phyloP scores from a whole-genome alignment of 2,329 filamentous ascomycete species.

The Colletotrichum incanum region DNA sequence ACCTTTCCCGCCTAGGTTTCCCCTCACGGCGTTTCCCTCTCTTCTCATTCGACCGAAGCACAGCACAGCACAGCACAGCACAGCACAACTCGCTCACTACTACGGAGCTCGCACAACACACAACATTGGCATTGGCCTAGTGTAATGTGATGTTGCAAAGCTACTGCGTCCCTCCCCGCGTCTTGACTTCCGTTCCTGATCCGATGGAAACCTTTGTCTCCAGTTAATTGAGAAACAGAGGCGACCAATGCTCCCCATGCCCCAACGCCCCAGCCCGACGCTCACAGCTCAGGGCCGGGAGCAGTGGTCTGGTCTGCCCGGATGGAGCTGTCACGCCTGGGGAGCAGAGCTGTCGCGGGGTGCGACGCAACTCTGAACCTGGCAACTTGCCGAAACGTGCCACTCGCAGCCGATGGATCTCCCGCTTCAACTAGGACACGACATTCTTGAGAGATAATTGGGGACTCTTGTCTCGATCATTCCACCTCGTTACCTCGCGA shows the following conservation, averaged over 20 bases:
- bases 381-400: conserved; percentile 37
- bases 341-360: conserved; percentile 35
- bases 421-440: conserved; percentile 37
- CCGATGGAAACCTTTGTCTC: conserved; percentile 30
- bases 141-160: conserved; percentile 19
- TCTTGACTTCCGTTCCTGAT: conserved; percentile 28
- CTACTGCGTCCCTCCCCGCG: conserved; percentile 33
- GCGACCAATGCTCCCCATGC: conserved; percentile 33
- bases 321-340: conserved; percentile 30
- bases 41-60: conserved; percentile 21
- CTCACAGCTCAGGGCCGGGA: conserved; percentile 18
- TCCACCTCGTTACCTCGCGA: conserved; percentile 37
- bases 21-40: conserved; percentile 4
- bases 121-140: conserved; percentile 18
- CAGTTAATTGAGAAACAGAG: conserved; percentile 28
- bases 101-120: conserved; percentile 23
- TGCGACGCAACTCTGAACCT: conserved; percentile 34
- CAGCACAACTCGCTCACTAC: conserved; percentile 32
- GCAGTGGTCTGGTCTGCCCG: conserved; percentile 23
- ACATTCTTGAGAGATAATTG: conserved; percentile 18
- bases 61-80: conserved; percentile 30
- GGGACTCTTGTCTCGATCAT: conserved; percentile 29
- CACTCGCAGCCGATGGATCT: conserved; percentile 29
- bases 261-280: conserved; percentile 14
- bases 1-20: conserved; percentile 7